Evolutionary conservation across 2,329 filamentous ascomycete species (phyloP).

Genomic region (Colletotrichum chrysophilum): DNA sequence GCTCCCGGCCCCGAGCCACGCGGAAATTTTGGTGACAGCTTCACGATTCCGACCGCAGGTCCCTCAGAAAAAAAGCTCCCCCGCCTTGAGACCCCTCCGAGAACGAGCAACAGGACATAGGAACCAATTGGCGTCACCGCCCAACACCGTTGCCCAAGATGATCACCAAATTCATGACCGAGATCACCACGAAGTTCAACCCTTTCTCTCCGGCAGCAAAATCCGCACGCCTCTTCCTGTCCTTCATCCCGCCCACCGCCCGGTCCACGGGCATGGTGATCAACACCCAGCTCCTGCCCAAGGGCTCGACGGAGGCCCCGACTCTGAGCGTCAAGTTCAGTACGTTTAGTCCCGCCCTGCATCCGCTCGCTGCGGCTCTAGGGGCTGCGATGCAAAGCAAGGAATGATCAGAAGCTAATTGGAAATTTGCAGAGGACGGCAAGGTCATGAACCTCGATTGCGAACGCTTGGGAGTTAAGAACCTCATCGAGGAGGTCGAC

Average conservation of each 20-base stretch:
- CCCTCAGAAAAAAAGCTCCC: background rate
- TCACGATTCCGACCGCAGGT: background rate
- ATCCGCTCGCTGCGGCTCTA: background rate
- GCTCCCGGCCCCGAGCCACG: constrained; percentile 13
- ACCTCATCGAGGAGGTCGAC: constrained; percentile 87
- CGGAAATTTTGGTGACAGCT: constrained; percentile 21
- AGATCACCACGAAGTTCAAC: constrained; percentile 87
- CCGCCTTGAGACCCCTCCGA: background rate
- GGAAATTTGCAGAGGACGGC: constrained; percentile 74
- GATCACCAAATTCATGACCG: constrained; percentile 87
- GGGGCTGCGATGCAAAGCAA: background rate
- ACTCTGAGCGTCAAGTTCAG: constrained; percentile 85
- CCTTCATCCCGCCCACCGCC: constrained; percentile 80
- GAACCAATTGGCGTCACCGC: background rate
- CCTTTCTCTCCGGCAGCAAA: constrained; percentile 83
- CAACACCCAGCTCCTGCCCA: constrained; percentile 76
- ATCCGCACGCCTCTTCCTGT: constrained; percentile 87
- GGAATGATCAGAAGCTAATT: background rate
- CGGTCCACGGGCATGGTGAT: constrained; percentile 77
- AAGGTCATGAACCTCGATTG: constrained; percentile 86
- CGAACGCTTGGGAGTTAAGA: constrained; percentile 81
- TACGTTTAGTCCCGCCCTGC: constrained; percentile 46
- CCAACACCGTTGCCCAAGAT: constrained; percentile 51
- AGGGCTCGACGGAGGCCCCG: constrained; percentile 70
- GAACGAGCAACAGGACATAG: background rate